Conservation (phyloP, 2,329 filamentous ascomycete genomes). For the Diaporthe sp. region DNA sequence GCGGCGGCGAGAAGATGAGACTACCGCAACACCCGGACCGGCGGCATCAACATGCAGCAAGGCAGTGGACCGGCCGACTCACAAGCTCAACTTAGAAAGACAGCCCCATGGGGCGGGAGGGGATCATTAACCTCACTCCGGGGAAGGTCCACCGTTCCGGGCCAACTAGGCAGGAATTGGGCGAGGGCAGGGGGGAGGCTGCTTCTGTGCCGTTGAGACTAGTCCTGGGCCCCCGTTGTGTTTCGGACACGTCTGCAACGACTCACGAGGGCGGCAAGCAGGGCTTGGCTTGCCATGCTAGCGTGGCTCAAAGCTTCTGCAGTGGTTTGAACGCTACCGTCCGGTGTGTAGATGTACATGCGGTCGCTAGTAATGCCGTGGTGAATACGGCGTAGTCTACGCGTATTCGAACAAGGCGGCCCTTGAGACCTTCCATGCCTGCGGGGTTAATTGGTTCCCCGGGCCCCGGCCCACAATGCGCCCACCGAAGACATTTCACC, state of each 20-base stretch:
- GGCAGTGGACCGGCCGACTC: background rate
- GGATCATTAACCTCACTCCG: background rate
- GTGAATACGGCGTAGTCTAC: background rate
- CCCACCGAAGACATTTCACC: slow-evolving; percentile 21
- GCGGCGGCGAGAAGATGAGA: background rate
- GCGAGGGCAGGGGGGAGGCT: background rate
- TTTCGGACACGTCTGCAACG: slow-evolving; percentile 19
- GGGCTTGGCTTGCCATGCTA: slow-evolving; percentile 14
- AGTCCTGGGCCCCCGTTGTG: background rate
- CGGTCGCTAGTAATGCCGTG: background rate
- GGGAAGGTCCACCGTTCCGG: slow-evolving; percentile 20
- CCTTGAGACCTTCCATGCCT: background rate
- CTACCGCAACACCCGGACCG: background rate
- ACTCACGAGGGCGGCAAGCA: slow-evolving; percentile 6
- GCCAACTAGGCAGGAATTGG: background rate
- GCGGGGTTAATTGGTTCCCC: slow-evolving; percentile 6
- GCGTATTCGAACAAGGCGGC: background rate
- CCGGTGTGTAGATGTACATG: background rate
- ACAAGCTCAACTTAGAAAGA: background rate
- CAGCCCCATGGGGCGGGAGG: background rate
- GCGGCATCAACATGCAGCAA: background rate
- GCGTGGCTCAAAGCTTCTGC: background rate
- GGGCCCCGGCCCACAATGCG: slow-evolving; percentile 15
- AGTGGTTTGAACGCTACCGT: background rate
- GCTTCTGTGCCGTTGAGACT: background rate